Conservation (phyloP, 2,329 filamentous ascomycete genomes). For the Pseudocercospora musae region DNA sequence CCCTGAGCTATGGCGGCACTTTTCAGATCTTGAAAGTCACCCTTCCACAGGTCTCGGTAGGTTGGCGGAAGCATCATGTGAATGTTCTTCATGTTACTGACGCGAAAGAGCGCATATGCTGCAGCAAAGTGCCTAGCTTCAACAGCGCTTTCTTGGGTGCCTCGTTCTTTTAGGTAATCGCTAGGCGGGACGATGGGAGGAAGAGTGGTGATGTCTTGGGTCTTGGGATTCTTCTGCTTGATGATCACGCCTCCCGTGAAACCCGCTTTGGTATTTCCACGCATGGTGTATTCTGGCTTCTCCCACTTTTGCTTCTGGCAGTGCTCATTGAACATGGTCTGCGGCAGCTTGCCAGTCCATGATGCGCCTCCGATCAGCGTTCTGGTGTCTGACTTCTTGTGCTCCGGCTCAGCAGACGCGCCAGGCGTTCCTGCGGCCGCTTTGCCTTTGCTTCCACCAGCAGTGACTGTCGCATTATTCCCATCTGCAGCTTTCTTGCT, state of each 20-base stretch:
- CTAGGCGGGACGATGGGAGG: slow-evolving; percentile 79
- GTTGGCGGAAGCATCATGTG: slow-evolving; percentile 91
- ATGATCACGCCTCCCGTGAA: slow-evolving; percentile 75
- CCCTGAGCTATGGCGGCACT: slow-evolving; percentile 73
- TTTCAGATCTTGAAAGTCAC: slow-evolving; percentile 78
- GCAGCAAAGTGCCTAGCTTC: slow-evolving; percentile 93
- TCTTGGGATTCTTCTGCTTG: slow-evolving; percentile 72
- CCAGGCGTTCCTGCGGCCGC: slow-evolving; percentile 20
- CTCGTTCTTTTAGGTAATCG: slow-evolving; percentile 67
- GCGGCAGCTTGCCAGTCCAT: slow-evolving; percentile 95
- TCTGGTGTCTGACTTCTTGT: slow-evolving; percentile 60
- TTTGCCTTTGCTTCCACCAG: slow-evolving; percentile 26
- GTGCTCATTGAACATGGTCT: slow-evolving; percentile 89
- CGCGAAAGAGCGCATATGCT: slow-evolving; percentile 83
- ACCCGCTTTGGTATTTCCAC: slow-evolving; percentile 29
- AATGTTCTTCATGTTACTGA: slow-evolving; percentile 93
- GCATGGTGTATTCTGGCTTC: slow-evolving; percentile 83
- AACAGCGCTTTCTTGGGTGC: slow-evolving; percentile 72
- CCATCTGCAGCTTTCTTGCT: slow-evolving; percentile 32
- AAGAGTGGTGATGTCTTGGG: slow-evolving; percentile 68
- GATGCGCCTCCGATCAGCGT: slow-evolving; percentile 90
- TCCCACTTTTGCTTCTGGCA: slow-evolving; percentile 96
- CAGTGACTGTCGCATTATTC: slow-evolving; percentile 10
- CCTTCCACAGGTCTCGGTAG: slow-evolving; percentile 87
- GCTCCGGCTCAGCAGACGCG: slow-evolving; percentile 26